A percentile compares a stretch with the other conserved stretches of the same genome.
These are phyloP conservation scores for Crithidia fasciculata DNA, from an alignment of 208 protist genomes.

Conservation along the genomic window DNA sequence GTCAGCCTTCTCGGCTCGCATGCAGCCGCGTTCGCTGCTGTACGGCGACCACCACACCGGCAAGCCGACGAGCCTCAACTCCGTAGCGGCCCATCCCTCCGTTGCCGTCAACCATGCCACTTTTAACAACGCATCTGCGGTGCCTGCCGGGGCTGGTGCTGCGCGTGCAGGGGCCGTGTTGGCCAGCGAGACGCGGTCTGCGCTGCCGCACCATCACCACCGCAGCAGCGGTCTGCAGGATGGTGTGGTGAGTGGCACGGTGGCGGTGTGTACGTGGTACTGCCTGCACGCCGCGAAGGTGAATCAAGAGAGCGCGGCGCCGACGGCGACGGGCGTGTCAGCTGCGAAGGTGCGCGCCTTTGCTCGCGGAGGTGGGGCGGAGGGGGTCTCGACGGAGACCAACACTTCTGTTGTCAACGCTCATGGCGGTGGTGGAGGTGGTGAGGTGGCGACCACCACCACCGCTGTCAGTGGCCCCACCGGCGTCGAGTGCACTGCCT, in stretches of 20 bases:
- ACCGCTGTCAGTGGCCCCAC: background rate
- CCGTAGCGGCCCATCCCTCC: constrained; percentile 3
- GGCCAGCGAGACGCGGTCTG: no score
- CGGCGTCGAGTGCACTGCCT: background rate
- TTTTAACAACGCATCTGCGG: background rate
- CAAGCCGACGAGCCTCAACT: constrained; percentile 17
- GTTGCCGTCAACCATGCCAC: background rate
- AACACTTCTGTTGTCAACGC: background rate
- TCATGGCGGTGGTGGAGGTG: background rate
- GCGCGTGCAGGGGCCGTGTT: background rate
- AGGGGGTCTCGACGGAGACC: background rate
- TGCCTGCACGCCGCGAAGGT: constrained; percentile 43
- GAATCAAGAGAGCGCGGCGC: constrained; percentile 16
- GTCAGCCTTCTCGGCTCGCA: background rate
- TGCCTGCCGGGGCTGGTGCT: constrained; percentile 12
- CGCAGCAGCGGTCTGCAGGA: background rate
- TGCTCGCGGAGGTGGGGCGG: background rate
- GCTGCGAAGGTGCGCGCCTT: no score
- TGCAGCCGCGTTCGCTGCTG: constrained; percentile 14
- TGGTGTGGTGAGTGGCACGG: background rate
- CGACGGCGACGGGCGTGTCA: no score
- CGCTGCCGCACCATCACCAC: background rate
- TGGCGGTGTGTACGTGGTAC: constrained; percentile 47
- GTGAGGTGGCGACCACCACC: background rate
- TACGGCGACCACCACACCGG: constrained; percentile 3